Evolutionary conservation across 345 rosid species (phyloP).

Genomic region (Eucalyptus virginea): DNA sequence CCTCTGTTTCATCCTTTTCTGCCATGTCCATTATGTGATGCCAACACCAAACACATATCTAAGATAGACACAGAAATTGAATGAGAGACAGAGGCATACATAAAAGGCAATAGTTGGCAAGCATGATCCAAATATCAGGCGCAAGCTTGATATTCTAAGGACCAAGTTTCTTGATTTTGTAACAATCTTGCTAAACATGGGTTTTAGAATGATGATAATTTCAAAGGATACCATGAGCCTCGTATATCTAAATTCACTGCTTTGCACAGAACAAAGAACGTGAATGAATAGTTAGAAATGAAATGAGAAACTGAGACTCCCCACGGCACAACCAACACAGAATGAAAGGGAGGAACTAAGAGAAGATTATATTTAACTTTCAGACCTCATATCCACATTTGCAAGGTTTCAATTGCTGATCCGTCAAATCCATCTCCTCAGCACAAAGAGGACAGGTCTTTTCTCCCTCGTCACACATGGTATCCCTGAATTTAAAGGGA

Average conservation of each 20-base stretch:
- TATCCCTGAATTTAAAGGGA: neutral
- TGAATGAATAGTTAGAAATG: neutral
- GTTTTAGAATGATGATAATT: neutral
- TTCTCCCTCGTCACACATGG: slow-evolving; percentile 78
- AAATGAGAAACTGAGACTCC: neutral
- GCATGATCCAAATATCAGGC: neutral
- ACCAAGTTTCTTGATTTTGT: neutral
- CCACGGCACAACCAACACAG: neutral
- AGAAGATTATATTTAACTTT: neutral
- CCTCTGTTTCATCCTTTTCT: slow-evolving; percentile 79
- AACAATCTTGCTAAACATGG: neutral
- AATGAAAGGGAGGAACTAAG: neutral
- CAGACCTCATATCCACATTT: slow-evolving; percentile 90
- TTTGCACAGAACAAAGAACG: neutral
- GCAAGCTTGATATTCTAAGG: neutral
- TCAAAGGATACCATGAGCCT: neutral
- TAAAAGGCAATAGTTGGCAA: neutral
- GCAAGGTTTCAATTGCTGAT: slow-evolving; percentile 92
- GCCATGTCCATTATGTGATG: slow-evolving; percentile 95
- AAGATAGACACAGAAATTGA: neutral
- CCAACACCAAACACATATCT: slow-evolving; percentile 99
- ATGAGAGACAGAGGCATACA: neutral
- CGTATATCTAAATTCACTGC: neutral
- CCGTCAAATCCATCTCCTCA: slow-evolving; percentile 92
- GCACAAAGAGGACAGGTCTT: slow-evolving; percentile 86